phyloP scores from a whole-genome alignment of 2,329 filamentous ascomycete species.

The Nemania sp. region DNA sequence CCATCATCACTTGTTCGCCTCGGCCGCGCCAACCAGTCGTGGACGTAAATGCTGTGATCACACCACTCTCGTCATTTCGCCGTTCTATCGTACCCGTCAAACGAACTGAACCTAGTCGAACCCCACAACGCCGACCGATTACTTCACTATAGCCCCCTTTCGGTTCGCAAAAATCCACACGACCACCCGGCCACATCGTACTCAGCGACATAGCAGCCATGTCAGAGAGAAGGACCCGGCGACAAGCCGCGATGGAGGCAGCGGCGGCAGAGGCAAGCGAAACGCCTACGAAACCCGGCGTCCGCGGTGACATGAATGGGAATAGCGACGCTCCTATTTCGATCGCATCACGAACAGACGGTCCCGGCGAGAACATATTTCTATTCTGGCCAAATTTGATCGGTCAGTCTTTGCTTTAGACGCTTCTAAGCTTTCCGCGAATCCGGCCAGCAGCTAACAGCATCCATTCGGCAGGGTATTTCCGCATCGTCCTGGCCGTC shows the following conservation, averaged over 20 bases:
- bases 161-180: too few species aligned
- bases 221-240: constrained; percentile 37
- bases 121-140: too few species aligned
- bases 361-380: constrained; percentile 72
- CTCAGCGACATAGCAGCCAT: constrained; percentile 23
- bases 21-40: background rate
- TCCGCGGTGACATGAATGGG: constrained; percentile 45
- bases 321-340: constrained; percentile 44
- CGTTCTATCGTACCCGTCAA: background rate
- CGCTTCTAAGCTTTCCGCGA: background rate
- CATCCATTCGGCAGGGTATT: constrained; percentile 62
- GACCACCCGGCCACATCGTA: too few species aligned
- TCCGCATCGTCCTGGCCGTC: constrained; percentile 77
- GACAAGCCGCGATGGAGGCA: constrained; percentile 35
- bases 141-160: too few species aligned
- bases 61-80: background rate
- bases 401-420: constrained; percentile 60
- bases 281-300: constrained; percentile 26
- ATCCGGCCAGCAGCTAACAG: constrained; percentile 9
- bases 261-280: constrained; percentile 32
- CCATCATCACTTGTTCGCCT: background rate
- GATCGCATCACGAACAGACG: constrained; percentile 39
- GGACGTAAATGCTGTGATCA: constrained; percentile 6
- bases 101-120: background rate
- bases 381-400: constrained; percentile 82